Percentiles rank a stretch among this genome's conserved stretches.
Evolutionary conservation across 768 basidiomycete genomes (phyloP).

Genomic region (Punctularia strigosozonata): DNA sequence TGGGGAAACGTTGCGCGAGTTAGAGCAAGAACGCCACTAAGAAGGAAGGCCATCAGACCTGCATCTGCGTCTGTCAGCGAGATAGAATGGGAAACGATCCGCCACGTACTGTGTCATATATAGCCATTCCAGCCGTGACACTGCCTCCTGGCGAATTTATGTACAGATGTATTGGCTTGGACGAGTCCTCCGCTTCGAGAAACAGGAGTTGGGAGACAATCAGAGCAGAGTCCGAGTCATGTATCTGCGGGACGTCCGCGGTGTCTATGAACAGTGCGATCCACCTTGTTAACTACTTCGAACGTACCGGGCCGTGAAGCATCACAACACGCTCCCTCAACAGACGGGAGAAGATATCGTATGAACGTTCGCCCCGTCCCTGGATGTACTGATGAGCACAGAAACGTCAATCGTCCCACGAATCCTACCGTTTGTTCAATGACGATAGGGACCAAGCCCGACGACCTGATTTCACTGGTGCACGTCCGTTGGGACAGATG

Average conservation of each 20-base stretch:
- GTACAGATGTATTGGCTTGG: constrained; percentile 91
- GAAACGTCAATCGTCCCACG: constrained; percentile 2
- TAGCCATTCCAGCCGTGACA: constrained; percentile 91
- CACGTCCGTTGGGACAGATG: constrained; percentile 30
- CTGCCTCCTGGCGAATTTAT: constrained; percentile 96
- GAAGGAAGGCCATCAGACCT: constrained; percentile 32
- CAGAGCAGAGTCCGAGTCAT: constrained; percentile 80
- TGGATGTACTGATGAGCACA: constrained; percentile 18
- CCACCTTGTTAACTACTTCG: too few species aligned
- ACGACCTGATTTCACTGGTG: constrained; percentile 28
- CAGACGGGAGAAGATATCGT: constrained; percentile 93
- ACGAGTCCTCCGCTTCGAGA: constrained; percentile 90
- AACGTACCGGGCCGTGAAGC: constrained; percentile 79
- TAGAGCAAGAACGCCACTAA: too few species aligned
- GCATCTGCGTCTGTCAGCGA: constrained; percentile 39
- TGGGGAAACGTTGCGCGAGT: too few species aligned
- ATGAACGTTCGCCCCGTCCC: constrained; percentile 82
- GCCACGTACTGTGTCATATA: constrained; percentile 86
- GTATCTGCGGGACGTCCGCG: constrained; percentile 62
- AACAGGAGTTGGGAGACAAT: constrained; percentile 89
- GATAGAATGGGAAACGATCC: background rate
- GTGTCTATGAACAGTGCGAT: too few species aligned
- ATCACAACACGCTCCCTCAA: constrained; percentile 92
- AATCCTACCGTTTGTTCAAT: constrained; percentile 77
- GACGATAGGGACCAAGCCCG: constrained; percentile 79